Conservation (phyloP, 805 yeast genomes). For the Wickerhamomyces mucosus region DNA sequence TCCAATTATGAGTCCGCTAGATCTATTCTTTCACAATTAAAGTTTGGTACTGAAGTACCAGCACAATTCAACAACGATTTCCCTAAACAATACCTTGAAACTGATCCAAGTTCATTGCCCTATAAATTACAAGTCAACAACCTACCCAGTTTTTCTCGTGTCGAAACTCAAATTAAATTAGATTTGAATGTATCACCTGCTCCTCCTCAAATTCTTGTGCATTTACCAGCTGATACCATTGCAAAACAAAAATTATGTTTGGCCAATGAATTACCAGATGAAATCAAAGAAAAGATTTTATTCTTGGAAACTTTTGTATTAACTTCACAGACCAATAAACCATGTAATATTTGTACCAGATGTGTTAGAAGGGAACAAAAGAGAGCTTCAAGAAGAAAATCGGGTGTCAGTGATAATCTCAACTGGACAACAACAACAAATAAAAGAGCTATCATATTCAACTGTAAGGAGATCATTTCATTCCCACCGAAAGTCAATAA, state of each 20-base stretch:
- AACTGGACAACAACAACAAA: slow-evolving; percentile 70
- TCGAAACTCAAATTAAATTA: slow-evolving; percentile 90
- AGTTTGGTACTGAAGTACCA: slow-evolving; percentile 18
- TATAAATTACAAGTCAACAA: slow-evolving; percentile 45
- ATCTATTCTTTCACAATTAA: slow-evolving; percentile 13
- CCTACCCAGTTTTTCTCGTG: slow-evolving; percentile 78
- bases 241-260: slow-evolving; percentile 80
- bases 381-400: slow-evolving; percentile 86
- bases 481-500: slow-evolving; percentile 44
- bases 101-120: slow-evolving; percentile 23
- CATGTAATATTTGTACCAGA: slow-evolving; percentile 76
- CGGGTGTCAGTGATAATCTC: slow-evolving; percentile 62
- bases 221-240: slow-evolving; percentile 79
- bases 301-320: slow-evolving; percentile 77
- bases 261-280: slow-evolving; percentile 30
- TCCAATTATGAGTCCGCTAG: slow-evolving; percentile 17
- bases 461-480: slow-evolving; percentile 79
- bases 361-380: slow-evolving; percentile 91
- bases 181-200: slow-evolving; percentile 62
- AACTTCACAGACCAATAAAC: slow-evolving; percentile 37
- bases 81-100: slow-evolving; percentile 20
- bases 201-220: slow-evolving; percentile 63
- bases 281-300: slow-evolving; percentile 44
- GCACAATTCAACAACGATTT: slow-evolving; percentile 15
- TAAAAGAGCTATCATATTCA: slow-evolving; percentile 81